Evolutionary conservation across 805 yeast genomes (phyloP).

Genomic region (Yarrowia osloensis): DNA sequence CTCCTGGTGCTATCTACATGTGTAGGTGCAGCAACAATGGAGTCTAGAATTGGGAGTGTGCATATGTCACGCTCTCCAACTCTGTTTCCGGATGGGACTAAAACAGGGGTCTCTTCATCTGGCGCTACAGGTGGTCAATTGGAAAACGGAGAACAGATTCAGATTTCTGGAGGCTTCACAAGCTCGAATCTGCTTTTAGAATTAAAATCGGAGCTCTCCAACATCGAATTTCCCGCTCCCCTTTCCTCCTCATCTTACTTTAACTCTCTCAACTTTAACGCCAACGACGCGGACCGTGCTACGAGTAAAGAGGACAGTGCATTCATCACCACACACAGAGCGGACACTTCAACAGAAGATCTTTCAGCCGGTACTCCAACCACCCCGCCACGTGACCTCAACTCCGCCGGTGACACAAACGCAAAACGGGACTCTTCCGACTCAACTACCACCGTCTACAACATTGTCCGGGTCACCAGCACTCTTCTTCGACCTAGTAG

Average conservation of each 20-base stretch:
- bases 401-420: neutral
- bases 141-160: neutral
- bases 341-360: no score
- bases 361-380: neutral
- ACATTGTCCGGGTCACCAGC: neutral
- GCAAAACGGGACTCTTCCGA: neutral
- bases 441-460: neutral
- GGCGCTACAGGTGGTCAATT: neutral
- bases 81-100: neutral
- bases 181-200: neutral
- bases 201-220: neutral
- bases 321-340: neutral
- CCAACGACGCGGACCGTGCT: neutral
- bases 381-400: neutral
- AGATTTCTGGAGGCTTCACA: neutral
- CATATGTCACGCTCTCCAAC: conserved; percentile 10
- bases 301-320: no score
- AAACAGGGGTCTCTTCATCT: neutral
- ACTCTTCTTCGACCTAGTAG: neutral
- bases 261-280: neutral
- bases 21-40: conserved; percentile 16
- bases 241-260: neutral
- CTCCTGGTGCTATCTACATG: neutral
- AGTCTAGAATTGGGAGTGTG: neutral
- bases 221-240: neutral